Evolutionary conservation across 140 eudicot genomes (phyloP), one percentile per base, ranked within the genome.

Genomic region (Cichorium intybus): DNA sequence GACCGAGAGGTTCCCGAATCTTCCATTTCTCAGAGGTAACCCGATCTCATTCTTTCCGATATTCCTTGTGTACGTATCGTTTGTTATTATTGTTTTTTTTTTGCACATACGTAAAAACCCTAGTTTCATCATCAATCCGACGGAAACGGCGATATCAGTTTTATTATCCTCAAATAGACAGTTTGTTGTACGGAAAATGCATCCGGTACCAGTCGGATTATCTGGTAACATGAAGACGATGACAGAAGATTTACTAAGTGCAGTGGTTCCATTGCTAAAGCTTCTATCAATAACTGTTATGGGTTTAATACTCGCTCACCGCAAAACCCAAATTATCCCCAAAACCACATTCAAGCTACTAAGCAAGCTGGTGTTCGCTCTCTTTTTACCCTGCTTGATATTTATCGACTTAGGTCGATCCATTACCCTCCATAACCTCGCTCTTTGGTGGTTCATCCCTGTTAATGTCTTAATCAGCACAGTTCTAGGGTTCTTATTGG

Each of bases 391-490:
- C 17, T 81, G 87, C 57, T 66, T 77, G 35, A 77, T 77, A 34
- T 81, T 81, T 41, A 77, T 56, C 12, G 68, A 73, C 24, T 60
- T 74, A 22, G 87, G 87, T 12, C 28, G 54, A 65, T 74, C 78
- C 52, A 21, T 80, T 45, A 80, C 78, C 28, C 60, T 75, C n/a
- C 35, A 62, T 16, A 72, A 72, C 35, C 47, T 76, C 34, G 20
- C 15, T 7, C 69, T 43, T n/a, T 81, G 87, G 87, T 81, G 87
- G 83, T 77, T 81, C 51, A 70, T 77, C 31, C 87, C 87, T 3
- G 75, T 74, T 11, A 81, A 81, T 70, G 83, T 69, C 62, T 24
- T 81, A 15, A 29, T 81, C 21, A 77, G 83, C 49, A 77, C 71
- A 8, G n/a, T 52, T 23, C 33, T 77, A 31, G 84, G 84, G 55